These are phyloP conservation scores for Capronia coronata DNA, from an alignment of 2,329 filamentous ascomycete genomes.

Conservation along the genomic window DNA sequence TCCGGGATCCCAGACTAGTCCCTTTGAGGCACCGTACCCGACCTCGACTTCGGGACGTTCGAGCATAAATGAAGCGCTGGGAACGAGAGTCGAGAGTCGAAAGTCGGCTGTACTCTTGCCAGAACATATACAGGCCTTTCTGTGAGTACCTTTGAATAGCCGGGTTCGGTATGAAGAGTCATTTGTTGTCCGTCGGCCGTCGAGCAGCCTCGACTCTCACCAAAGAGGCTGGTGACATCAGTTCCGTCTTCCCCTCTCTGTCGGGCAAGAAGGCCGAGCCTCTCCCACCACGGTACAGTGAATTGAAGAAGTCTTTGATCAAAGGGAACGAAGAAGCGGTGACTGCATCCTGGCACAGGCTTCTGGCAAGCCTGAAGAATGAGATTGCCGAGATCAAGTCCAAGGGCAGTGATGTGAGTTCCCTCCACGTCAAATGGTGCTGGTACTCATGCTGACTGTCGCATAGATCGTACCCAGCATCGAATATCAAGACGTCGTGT, in stretches of 20 bases:
- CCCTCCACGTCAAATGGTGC: not conserved
- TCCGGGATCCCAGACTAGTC: not conserved
- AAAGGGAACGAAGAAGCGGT: conserved; percentile 37
- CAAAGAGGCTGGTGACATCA: conserved; percentile 44
- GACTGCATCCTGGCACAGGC: conserved; percentile 38
- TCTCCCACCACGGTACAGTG: conserved; percentile 38
- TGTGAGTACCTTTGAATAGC: too few species aligned
- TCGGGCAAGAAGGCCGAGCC: conserved; percentile 40
- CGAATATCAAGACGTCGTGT: conserved; percentile 37
- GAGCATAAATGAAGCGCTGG: conserved; percentile 1
- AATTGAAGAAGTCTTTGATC: conserved; percentile 38
- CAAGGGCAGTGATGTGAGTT: conserved; percentile 37
- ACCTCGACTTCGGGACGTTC: conserved; percentile 5
- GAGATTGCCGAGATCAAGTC: conserved; percentile 39
- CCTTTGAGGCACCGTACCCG: not conserved
- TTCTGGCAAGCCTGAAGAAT: conserved; percentile 36
- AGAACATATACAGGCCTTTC: too few species aligned
- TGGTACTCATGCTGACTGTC: not conserved
- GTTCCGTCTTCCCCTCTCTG: conserved; percentile 44
- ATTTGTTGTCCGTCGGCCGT: conserved; percentile 3
- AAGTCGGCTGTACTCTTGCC: too few species aligned
- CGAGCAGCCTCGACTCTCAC: conserved; percentile 33
- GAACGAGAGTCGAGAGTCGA: too few species aligned
- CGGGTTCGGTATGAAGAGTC: conserved; percentile 10
- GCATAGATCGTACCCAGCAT: conserved; percentile 40